Percentiles rank a stretch among this genome's conserved stretches.
Evolutionary conservation across 2,329 filamentous ascomycete genomes (phyloP).

Genomic region (Pseudogymnoascus sp.): DNA sequence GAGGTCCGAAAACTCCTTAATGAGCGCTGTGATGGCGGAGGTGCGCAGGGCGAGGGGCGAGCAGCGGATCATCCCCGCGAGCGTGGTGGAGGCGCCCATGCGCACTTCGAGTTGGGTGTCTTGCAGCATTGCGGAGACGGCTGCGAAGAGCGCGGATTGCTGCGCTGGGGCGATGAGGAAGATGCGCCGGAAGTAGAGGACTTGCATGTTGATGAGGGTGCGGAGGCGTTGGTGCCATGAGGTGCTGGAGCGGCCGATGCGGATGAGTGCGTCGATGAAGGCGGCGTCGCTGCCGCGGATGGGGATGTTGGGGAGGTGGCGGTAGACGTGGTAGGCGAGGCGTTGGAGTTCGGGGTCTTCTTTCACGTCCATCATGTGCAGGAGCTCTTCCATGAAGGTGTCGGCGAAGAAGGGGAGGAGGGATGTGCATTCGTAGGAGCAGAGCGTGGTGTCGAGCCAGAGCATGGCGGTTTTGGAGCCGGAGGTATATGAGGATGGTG

Average conservation of each 20-base stretch:
- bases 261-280: constrained; percentile 80
- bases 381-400: constrained; percentile 80
- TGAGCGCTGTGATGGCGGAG: constrained; percentile 67
- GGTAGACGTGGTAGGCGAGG: constrained; percentile 92
- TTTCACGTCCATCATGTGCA: constrained; percentile 99
- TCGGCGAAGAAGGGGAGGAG: constrained; percentile 86
- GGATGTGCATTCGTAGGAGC: constrained; percentile 86
- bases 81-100: constrained; percentile 81
- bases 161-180: constrained; percentile 74
- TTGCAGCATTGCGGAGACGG: constrained; percentile 91
- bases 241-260: constrained; percentile 73
- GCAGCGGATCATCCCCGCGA: constrained; percentile 97
- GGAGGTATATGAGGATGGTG: constrained; percentile 87
- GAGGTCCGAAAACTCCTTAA: constrained; percentile 69
- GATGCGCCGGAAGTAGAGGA: constrained; percentile 93
- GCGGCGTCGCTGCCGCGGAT: constrained; percentile 75
- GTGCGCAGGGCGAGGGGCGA: constrained; percentile 75
- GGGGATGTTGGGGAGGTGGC: constrained; percentile 90
- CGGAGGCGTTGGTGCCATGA: constrained; percentile 96
- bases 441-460: constrained; percentile 88
- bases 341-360: constrained; percentile 94
- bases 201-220: constrained; percentile 96
- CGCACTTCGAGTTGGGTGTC: constrained; percentile 91
- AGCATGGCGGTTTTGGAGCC: constrained; percentile 92
- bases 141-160: constrained; percentile 75